Evolutionary conservation across 345 rosid species (phyloP), one percentile per base, ranked within the genome.

Genomic region (Eucalyptus curtisii): DNA sequence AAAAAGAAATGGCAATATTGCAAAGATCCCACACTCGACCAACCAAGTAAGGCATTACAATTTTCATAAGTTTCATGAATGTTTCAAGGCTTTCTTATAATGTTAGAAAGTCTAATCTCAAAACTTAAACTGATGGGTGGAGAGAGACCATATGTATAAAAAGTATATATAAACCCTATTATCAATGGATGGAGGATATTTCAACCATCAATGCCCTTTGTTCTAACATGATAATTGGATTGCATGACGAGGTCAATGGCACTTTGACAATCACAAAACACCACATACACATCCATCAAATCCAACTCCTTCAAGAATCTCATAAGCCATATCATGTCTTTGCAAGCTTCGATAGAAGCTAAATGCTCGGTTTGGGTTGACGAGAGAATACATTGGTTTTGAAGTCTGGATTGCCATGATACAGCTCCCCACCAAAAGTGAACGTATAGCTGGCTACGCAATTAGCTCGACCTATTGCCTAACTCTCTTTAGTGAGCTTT

Each of bases 81-180:
- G 25, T 22, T 24, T 19, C 0, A 2, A 6, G 2, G 6, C 2
- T 55, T 55, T 24, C 0, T 0, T 24, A 55, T 55, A 22, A 24
- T 2, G 0, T 1, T 55, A 55, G 6, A 24, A 55, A 55, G 1
- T 55, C 30, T 0, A 55, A 55, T 24, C 1, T 0, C 1, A 55
- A 55, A 24, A 9, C 13, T 55, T 55, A 55, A 55, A 0, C 0
- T 55, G 61, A 55, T 2, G 22, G 27, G 0, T 52, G 55, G 2
- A 52, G 24, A 0, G 24, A 52, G 2, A 52, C 0, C 4, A 7
- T 0, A 17, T 22, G 5, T 53, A 53, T 53, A 53, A 20, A 53
- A 53, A 22, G 0, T 0, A 22, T 22, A 9, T 22, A 22, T 55
- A 22, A 9, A 22, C 3, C 1, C 0, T 5, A 2, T 55, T 8